phyloP scores from a whole-genome alignment of 148 eudicot genomes.

The Talinum fruticosum region DNA sequence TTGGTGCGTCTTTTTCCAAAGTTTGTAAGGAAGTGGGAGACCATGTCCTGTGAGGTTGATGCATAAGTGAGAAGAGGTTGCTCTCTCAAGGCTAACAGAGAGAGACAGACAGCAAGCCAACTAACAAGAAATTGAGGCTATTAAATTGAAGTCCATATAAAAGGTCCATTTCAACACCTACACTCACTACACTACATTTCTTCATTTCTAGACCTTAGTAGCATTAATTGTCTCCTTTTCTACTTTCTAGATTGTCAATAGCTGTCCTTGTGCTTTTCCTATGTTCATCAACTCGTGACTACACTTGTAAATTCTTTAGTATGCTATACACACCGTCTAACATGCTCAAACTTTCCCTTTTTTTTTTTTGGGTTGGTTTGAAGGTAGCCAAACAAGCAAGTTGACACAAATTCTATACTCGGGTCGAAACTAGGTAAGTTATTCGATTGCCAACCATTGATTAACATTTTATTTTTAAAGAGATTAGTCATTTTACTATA shows the following conservation, averaged over 20 bases:
- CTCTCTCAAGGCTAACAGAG: neutral
- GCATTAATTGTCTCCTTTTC: neutral
- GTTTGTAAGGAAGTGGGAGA: neutral
- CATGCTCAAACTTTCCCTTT: neutral
- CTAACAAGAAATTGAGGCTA: neutral
- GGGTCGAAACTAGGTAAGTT: no score
- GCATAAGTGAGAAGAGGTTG: neutral
- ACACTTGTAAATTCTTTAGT: neutral
- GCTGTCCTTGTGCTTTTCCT: slow-evolving; percentile 1
- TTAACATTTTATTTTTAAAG: no score
- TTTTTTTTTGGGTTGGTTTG: no score
- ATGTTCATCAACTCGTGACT: neutral
- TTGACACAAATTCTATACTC: no score
- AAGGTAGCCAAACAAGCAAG: no score
- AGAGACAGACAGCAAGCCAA: neutral
- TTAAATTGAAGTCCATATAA: neutral
- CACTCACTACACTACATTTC: neutral
- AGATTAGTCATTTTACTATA: no score
- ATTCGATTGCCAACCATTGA: no score
- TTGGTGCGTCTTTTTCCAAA: neutral
- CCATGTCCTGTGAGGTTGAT: neutral
- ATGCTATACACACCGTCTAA: neutral
- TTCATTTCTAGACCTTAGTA: neutral
- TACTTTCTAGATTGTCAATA: neutral
- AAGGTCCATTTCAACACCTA: neutral